Base-by-base conservation (phyloP, 257 asterid species). In the Nyctanthes arbortristis region DNA sequence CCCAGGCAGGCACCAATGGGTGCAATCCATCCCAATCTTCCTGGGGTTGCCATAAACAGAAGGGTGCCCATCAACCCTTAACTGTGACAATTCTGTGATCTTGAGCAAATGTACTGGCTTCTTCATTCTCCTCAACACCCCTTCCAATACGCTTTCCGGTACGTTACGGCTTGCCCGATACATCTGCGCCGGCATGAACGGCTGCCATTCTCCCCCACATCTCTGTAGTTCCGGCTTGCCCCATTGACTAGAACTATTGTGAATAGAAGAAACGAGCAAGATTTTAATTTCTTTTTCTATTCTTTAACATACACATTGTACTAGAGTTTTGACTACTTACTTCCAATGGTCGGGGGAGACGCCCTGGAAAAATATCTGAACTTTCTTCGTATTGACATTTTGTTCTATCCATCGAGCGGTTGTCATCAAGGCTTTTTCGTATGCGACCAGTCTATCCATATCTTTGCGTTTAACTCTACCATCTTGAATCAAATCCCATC, bases 331-430 rank as follows among this genome's bases (percentile, higher is more conserved):
- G 7, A 8, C 24, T 22, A 79, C 85, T 77, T 58, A 82, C 87
- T 71, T 67, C 80, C 81, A 76, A 59, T 87, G 94, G 68, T 83
- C 86, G 2, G 95, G 91, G 47, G 95, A 85, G 68, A 88, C 75
- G 3, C 89, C 92, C 25, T 85, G 89, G 31, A 88, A 88, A 57
- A 88, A 81, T 9, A 88, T 69, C 71, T 69, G 77, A 20, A 78
- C 77, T 60, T 78, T 81, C 10, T 67, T 57, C 1, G 87, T 40
- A 63, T 80, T 69, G 0, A 81, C 76, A 60, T 78, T 69, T 0
- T 79, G 25, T 36, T 88, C 91, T 0, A 85, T 74, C 89, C 95
- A 85, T 18, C 67, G 71, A 0, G 88, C 85, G 89, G 89, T 79
- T 7, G 89, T 85, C 37, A 59, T 70, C 20, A 85, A 54, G 16